phyloP scores from a whole-genome alignment of 164 flowering plant genomes.

The Liriodendron chinense region DNA sequence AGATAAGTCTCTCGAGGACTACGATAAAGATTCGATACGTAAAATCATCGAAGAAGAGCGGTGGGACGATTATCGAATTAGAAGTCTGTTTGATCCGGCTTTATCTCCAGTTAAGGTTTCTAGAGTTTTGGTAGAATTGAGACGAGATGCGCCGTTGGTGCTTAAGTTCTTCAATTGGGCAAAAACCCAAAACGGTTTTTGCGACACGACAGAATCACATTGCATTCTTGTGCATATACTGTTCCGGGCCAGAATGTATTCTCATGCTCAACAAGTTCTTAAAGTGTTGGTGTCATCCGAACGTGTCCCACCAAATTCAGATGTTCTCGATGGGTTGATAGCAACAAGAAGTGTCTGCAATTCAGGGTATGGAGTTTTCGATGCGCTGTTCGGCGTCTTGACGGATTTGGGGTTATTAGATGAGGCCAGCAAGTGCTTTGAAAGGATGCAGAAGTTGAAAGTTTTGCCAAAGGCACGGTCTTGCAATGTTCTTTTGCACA shows the following conservation, averaged over 20 bases:
- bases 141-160: slow-evolving; percentile 45
- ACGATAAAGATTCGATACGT: slow-evolving; percentile 32
- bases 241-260: slow-evolving; percentile 58
- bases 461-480: slow-evolving; percentile 61
- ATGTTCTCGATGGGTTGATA: slow-evolving; percentile 61
- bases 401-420: slow-evolving; percentile 62
- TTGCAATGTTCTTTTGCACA: slow-evolving; percentile 61
- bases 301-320: slow-evolving; percentile 26
- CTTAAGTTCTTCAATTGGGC: slow-evolving; percentile 64
- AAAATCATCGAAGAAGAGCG: slow-evolving; percentile 37
- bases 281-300: slow-evolving; percentile 37
- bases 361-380: slow-evolving; percentile 67
- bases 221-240: slow-evolving; percentile 66
- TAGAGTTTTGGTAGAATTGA: slow-evolving; percentile 44
- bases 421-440: slow-evolving; percentile 63
- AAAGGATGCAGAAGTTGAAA: slow-evolving; percentile 53
- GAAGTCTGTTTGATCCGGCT: slow-evolving; percentile 40
- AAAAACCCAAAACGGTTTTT: slow-evolving; percentile 34
- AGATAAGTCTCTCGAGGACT: slow-evolving; percentile 6
- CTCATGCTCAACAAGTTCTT: slow-evolving; percentile 41
- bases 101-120: slow-evolving; percentile 52
- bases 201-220: slow-evolving; percentile 49
- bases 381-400: slow-evolving; percentile 64
- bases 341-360: slow-evolving; percentile 41
- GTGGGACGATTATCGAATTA: slow-evolving; percentile 50